Percentiles rank a stretch among this genome's conserved stretches.
These are phyloP conservation scores for Tagetes erecta DNA, from an alignment of 129 eudicot genomes.

Conservation along the genomic window DNA sequence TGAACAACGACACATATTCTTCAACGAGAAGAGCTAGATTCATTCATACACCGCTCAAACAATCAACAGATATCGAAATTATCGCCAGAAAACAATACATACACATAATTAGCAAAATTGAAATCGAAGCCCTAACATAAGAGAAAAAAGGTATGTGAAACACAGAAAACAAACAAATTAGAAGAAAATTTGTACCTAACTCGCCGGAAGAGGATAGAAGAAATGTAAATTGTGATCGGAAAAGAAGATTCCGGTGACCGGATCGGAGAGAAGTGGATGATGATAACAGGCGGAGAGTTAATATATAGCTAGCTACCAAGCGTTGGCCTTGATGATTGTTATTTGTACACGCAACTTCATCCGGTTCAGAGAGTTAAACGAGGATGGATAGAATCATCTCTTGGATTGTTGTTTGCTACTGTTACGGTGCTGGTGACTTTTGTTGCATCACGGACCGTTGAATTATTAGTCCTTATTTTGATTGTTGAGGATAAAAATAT, in stretches of 20 bases:
- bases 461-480: neutral
- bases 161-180: neutral
- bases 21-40: neutral
- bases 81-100: neutral
- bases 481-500: neutral
- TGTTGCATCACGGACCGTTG: constrained; percentile 26
- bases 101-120: neutral
- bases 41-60: constrained; percentile 15
- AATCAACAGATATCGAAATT: neutral
- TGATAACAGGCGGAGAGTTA: constrained; percentile 21
- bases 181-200: constrained; percentile 7
- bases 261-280: constrained; percentile 9
- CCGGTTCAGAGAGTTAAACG: constrained; percentile 3
- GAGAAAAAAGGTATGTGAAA: neutral
- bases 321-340: neutral
- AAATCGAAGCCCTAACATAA: constrained; percentile 28
- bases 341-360: constrained; percentile 35
- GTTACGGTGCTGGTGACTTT: constrained; percentile 7
- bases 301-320: neutral
- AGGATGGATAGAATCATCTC: constrained; percentile 17
- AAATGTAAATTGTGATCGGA: neutral
- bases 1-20: too few relatives aligned
- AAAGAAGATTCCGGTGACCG: constrained; percentile 23
- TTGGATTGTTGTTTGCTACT: constrained; percentile 11
- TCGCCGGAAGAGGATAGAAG: neutral